Conservation (phyloP, 106 monocot genomes). For the Allium sativum region DNA sequence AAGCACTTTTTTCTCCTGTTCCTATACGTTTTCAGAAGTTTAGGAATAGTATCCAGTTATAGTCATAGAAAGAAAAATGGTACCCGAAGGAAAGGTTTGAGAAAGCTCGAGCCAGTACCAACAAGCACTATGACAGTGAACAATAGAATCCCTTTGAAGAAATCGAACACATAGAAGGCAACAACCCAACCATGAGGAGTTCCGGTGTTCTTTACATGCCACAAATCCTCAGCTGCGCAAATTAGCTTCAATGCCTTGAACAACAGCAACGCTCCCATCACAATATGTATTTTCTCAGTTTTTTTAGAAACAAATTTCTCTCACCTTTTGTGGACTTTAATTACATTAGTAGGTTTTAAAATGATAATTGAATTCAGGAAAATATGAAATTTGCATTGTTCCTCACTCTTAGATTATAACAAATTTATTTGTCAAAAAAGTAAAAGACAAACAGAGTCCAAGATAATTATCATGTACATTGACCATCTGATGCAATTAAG, state of each 20-base stretch:
- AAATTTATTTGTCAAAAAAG: not conserved
- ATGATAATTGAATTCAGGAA: no score
- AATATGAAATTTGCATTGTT: no score
- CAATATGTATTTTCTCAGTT: slow-evolving; percentile 24
- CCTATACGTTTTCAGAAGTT: slow-evolving; percentile 9
- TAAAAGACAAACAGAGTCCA: not conserved
- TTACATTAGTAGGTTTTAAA: no score
- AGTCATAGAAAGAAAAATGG: not conserved
- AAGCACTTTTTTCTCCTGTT: slow-evolving; percentile 41
- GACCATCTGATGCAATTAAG: not conserved
- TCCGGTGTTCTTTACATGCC: slow-evolving; percentile 27
- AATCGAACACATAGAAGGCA: slow-evolving; percentile 40
- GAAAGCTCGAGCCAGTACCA: slow-evolving; percentile 51
- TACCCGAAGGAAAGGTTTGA: slow-evolving; percentile 46
- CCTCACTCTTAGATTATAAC: no score
- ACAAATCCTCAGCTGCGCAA: slow-evolving; percentile 44
- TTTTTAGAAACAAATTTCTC: not conserved
- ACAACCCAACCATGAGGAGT: slow-evolving; percentile 46
- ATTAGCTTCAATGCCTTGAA: slow-evolving; percentile 47
- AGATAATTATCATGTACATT: not conserved
- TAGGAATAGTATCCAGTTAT: not conserved
- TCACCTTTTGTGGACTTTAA: no score
- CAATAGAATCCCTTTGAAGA: slow-evolving; percentile 41
- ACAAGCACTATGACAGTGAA: slow-evolving; percentile 54
- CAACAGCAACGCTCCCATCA: slow-evolving; percentile 40